Evolutionary conservation across 257 asterid species (phyloP).

Genomic region (Jacaranda copaia): DNA sequence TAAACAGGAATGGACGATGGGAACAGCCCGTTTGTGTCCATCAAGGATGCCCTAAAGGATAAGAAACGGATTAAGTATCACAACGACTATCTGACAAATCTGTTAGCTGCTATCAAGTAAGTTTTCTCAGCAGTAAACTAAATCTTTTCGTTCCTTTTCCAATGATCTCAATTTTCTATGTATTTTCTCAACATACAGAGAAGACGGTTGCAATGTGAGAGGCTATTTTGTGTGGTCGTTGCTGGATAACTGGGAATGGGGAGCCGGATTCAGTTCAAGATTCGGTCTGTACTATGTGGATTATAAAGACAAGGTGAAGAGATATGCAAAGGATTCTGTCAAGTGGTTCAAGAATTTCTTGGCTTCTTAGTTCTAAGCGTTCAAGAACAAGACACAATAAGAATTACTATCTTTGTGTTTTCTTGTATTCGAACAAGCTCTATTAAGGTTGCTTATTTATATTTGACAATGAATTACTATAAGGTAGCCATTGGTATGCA

Average conservation of each 20-base stretch:
- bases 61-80: constrained; percentile 81
- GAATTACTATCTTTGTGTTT: too few relatives aligned
- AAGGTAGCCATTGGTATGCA: not conserved
- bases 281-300: constrained; percentile 89
- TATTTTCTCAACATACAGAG: constrained; percentile 49
- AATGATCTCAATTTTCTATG: not conserved
- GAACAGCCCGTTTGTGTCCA: constrained; percentile 50
- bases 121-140: constrained; percentile 6
- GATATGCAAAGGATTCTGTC: constrained; percentile 85
- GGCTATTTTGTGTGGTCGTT: constrained; percentile 94
- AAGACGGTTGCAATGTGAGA: constrained; percentile 85
- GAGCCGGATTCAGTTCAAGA: constrained; percentile 73
- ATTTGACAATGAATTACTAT: not conserved
- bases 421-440: not conserved
- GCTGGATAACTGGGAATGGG: constrained; percentile 97
- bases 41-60: constrained; percentile 63
- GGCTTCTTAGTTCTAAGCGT: constrained; percentile 41
- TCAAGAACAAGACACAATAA: too few relatives aligned
- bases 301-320: constrained; percentile 68
- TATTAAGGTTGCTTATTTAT: not conserved
- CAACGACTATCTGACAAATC: constrained; percentile 67
- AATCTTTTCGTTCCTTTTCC: not conserved
- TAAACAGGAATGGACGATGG: constrained; percentile 89
- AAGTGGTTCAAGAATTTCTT: constrained; percentile 84
- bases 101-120: constrained; percentile 78